Base-by-base conservation (phyloP, 1,139 yeast species). In the Scheffersomyces cryptocercus region DNA sequence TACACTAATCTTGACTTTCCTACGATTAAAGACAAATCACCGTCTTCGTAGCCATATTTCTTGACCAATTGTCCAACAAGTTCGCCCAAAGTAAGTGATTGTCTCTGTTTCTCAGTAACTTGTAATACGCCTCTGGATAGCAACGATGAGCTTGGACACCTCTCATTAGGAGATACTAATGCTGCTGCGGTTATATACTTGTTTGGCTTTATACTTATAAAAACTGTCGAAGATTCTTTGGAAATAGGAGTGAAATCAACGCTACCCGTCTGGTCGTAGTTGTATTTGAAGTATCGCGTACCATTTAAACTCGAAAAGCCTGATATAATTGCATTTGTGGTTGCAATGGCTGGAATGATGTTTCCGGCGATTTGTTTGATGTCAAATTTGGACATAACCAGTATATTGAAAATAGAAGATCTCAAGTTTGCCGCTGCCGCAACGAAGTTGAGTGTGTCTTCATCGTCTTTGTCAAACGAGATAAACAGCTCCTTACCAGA, bases 321-420 rank as follows among this genome's bases (percentile, higher is more conserved):
- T 0, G 97, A 91, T 50, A 93, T 84, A 15, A 93, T 85, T 1
- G 99, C 98, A 62, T 95, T 95, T 9, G 98, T 93, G 1, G 99
- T 93, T 10, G 99, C 99, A 54, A 95, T 91, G 0, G 99, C 99
- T 0, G 99, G 99, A 40, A 95, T 93, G 56, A 95, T 95, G 62
- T 93, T 93, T 8, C 99, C 99, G 0, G 99, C 99, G 54, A 91
- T 90, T 60, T 95, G 82, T 62, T 95, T 95, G 51, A 88, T 81
- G 50, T 89, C 96, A 58, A 95, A 95, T 53, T 88, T 86, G 12
- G 96, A 75, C 61, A 87, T 85, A 44, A 73, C 58, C 28, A 83
- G 87, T 48, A 95, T 91, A 28, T 77, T 72, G 59, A 93, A 95
- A 1, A 89, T 77, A 37, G 61, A 62, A 0, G 95, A 84, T 51